phyloP scores from a whole-genome alignment of 805 yeast species.

The Yamadazyma philogaea region DNA sequence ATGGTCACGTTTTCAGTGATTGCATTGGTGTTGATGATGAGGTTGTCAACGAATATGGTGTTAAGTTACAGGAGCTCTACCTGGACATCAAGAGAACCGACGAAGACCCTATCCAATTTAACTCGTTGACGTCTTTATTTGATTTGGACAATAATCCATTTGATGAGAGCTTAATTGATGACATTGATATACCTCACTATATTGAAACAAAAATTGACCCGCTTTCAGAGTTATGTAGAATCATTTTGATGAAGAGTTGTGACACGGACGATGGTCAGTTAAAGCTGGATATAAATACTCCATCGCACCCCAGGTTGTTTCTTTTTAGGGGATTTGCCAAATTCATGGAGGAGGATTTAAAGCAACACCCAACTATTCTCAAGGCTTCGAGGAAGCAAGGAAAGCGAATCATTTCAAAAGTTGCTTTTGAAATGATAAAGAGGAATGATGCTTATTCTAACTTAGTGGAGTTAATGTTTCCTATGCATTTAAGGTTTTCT shows the following conservation, averaged over 20 bases:
- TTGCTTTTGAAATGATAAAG: conserved; percentile 64
- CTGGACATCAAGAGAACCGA: conserved; percentile 5
- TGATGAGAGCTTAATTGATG: conserved; percentile 17
- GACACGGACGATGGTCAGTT: conserved; percentile 38
- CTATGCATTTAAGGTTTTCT: conserved; percentile 56
- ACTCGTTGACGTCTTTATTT: conserved; percentile 36
- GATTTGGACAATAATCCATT: conserved; percentile 17
- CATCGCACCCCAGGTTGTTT: conserved; percentile 48
- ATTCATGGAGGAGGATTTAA: conserved; percentile 59
- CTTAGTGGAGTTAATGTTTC: conserved; percentile 56
- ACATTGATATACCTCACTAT: conserved; percentile 27
- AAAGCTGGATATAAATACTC: conserved; percentile 31
- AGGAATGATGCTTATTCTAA: conserved; percentile 65
- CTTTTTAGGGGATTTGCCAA: conserved; percentile 57
- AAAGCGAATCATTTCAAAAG: conserved; percentile 49
- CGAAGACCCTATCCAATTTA: conserved; percentile 24
- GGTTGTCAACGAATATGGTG: conserved; percentile 48
- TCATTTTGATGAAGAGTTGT: conserved; percentile 34
- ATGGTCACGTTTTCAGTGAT: conserved; percentile 65
- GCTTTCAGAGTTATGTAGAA: conserved; percentile 35
- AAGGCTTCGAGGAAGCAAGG: conserved; percentile 44
- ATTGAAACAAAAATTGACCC: conserved; percentile 31
- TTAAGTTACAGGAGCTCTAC: conserved; percentile 43
- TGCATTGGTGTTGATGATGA: conserved; percentile 60
- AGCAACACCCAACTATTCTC: conserved; percentile 37